Base-by-base conservation (phyloP, 1,284 basidiomycete genomes). In the Apiotrichum domesticum region DNA sequence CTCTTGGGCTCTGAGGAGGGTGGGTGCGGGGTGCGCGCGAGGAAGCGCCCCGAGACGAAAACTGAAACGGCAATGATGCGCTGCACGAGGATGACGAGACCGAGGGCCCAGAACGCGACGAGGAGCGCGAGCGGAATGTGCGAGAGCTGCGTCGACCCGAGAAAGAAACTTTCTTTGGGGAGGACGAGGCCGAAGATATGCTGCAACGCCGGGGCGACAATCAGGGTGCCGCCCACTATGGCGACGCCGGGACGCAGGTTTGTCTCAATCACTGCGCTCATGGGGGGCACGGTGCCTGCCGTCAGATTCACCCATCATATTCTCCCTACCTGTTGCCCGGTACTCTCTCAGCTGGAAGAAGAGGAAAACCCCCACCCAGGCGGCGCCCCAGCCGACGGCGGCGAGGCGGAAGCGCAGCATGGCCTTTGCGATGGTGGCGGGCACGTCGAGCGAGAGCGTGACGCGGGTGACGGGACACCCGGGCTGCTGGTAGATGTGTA, bases 331-430 rank as follows among this genome's bases (percentile, higher is more conserved):
- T 6, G 48, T 13, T 4, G 49, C 40, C 2, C 34, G 21, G 40
- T 42, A 42, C 6, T 50, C 45, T 5, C 46, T 41, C 21, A 66
- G 45, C 43, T 67, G 65, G 8, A 79, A 70, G 60, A 81, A 84
- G 33, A 87, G 59, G 0, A 85, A 59, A 7, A 86, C 61, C 1
- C 81, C 79, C 0, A 83, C 80, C 54, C 88, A 79, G 1, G 85
- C 89, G 1, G 86, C 73, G 1, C 83, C 77, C 88, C 90, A 94
- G 33, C 81, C 81, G 1, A 86, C 72, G 0, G 86, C 66, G 1
- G 84, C 84, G 35, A 83, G 84, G 51, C 85, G 82, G 71, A 89
- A 90, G n/a, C 91, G 80, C 10, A 83, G 77, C 3, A 84, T 82
- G 71, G 82, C 81, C 49, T 88, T 80, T 4, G 87, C 87, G 7